Evolutionary conservation across 2,329 filamentous ascomycete genomes (phyloP).

Genomic region (Hypoxylon sp.): DNA sequence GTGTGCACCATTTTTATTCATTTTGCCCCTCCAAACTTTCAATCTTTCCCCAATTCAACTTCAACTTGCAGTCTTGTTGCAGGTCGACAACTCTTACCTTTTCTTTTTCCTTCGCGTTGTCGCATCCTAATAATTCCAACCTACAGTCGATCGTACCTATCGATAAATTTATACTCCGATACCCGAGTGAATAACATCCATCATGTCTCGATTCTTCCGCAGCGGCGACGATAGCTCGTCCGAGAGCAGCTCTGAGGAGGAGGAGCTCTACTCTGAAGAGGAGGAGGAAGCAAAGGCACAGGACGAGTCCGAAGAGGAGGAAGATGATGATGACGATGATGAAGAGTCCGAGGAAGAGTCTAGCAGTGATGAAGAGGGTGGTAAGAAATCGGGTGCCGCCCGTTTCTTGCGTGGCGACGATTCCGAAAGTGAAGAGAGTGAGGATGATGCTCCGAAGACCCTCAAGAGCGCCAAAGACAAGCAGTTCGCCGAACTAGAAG

Average conservation of each 20-base stretch:
- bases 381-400: slow-evolving; percentile 73
- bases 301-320: slow-evolving; percentile 61
- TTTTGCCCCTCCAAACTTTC: slow-evolving; percentile 43
- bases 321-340: slow-evolving; percentile 61
- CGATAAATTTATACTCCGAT: too few species aligned
- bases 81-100: slow-evolving; percentile 25
- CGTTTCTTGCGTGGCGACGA: slow-evolving; percentile 83
- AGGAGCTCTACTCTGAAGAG: slow-evolving; percentile 87
- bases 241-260: slow-evolving; percentile 95
- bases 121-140: too few species aligned
- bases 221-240: slow-evolving; percentile 91
- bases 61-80: too few species aligned
- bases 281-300: slow-evolving; percentile 71
- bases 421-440: slow-evolving; percentile 84
- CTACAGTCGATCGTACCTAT: too few species aligned
- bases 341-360: slow-evolving; percentile 62
- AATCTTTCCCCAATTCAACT: too few species aligned
- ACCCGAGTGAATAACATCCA: too few species aligned
- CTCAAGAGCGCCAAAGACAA: slow-evolving; percentile 99
- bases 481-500: slow-evolving; percentile 90
- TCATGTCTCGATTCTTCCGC: slow-evolving; percentile 97
- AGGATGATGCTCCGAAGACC: slow-evolving; percentile 83
- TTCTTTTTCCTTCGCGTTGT: too few species aligned
- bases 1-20: slow-evolving; percentile 29
- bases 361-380: slow-evolving; percentile 71